Percentiles rank a stretch among this genome's conserved stretches.
Conservation (phyloP, 2,329 filamentous ascomycete species). For the Penicillium brevicompactum region DNA sequence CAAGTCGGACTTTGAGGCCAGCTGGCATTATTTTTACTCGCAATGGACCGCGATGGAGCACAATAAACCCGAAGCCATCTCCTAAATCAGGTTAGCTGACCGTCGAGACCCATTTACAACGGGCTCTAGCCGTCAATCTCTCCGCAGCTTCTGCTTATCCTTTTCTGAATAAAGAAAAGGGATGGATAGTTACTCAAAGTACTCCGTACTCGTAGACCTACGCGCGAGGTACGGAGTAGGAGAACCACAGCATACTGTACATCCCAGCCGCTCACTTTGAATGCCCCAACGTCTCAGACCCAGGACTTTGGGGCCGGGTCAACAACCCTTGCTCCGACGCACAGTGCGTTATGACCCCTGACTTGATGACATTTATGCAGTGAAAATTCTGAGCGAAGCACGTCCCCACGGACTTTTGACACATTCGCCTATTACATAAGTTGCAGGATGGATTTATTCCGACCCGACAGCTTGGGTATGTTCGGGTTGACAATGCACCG, state of each 20-base stretch:
- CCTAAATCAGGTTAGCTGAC: slow-evolving; percentile 17
- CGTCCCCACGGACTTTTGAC: not conserved
- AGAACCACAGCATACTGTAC: too few species aligned
- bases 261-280: not conserved
- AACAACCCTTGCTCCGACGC: not conserved
- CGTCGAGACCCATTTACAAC: slow-evolving; percentile 12
- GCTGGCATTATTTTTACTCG: not conserved
- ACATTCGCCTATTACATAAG: not conserved
- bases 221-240: too few species aligned
- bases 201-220: too few species aligned
- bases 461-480: slow-evolving; percentile 2
- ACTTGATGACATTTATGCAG: not conserved
- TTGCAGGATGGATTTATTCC: not conserved
- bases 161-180: not conserved
- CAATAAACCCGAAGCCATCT: not conserved
- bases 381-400: not conserved
- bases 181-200: not conserved
- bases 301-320: not conserved
- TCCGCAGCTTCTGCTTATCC: not conserved
- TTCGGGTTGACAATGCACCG: not conserved
- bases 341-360: not conserved
- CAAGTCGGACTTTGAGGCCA: not conserved
- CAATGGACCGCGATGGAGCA: not conserved
- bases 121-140: not conserved
- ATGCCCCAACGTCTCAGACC: not conserved